Percentiles rank a stretch among this genome's conserved stretches.
phyloP scores from a whole-genome alignment of 371 early-diverging fungal species.

The Mucor irregularis region DNA sequence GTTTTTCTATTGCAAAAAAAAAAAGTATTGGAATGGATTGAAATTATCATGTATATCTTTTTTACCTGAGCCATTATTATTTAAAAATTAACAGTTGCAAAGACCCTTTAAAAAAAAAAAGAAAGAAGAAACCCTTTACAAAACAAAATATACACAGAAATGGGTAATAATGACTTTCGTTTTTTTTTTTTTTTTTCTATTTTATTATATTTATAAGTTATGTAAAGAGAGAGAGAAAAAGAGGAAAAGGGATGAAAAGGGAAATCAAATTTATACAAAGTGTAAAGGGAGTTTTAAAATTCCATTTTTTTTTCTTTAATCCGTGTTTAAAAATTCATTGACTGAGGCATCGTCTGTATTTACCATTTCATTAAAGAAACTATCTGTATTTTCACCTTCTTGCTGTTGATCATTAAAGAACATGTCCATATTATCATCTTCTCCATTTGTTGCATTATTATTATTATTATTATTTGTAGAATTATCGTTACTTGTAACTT shows the following conservation, averaged over 20 bases:
- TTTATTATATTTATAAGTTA: too few species aligned
- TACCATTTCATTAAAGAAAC: constrained; percentile 52
- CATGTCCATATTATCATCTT: constrained; percentile 23
- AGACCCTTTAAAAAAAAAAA: not conserved
- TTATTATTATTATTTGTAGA: not conserved
- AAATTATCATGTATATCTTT: not conserved
- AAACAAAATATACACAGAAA: not conserved
- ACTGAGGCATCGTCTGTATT: constrained; percentile 46
- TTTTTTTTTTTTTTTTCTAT: too few species aligned
- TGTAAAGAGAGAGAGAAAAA: too few species aligned
- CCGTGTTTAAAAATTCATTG: constrained; percentile 35
- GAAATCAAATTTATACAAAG: not conserved
- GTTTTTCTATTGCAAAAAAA: constrained; percentile 7
- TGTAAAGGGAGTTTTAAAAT: not conserved
- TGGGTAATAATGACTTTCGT: not conserved
- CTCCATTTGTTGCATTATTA: not conserved
- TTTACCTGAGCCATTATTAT: not conserved
- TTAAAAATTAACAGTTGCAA: too few species aligned
- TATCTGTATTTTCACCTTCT: constrained; percentile 26
- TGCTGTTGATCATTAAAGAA: constrained; percentile 25
- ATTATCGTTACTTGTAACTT: not conserved
- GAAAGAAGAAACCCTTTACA: not conserved
- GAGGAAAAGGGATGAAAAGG: too few species aligned
- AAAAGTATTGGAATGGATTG: not conserved
- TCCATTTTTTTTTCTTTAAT: constrained; percentile 2